Evolutionary conservation across 2,329 filamentous ascomycete species (phyloP).

Genomic region (Xenoacremonium recifei): DNA sequence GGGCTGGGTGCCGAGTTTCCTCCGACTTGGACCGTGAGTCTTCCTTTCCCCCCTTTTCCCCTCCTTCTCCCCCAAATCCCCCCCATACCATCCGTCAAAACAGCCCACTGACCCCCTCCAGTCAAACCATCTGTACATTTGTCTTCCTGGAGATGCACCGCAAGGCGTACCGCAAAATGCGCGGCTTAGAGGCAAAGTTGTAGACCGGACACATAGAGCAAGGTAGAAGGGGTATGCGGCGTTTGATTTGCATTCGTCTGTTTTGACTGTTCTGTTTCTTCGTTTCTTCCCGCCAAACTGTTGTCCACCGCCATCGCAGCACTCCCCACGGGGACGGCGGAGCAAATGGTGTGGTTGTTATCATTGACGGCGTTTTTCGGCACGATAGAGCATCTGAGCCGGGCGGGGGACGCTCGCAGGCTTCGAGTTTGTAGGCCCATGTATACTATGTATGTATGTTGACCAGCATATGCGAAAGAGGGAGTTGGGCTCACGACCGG

Average conservation of each 20-base stretch:
- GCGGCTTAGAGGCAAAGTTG: conserved; percentile 32
- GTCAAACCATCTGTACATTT: conserved; percentile 84
- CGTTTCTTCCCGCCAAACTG: too few species aligned
- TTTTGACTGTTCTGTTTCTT: too few species aligned
- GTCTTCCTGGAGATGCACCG: conserved; percentile 86
- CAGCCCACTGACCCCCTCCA: conserved; percentile 27
- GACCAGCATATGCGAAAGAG: conserved; percentile 2
- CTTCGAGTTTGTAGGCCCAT: conserved; percentile 10
- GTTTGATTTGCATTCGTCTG: conserved; percentile 20
- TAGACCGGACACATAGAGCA: conserved; percentile 19
- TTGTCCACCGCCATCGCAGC: too few species aligned
- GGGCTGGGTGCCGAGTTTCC: conserved; percentile 80
- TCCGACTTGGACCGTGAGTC: conserved; percentile 62
- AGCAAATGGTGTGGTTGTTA: conserved; percentile 13
- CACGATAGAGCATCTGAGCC: conserved; percentile 13
- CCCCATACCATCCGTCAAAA: not conserved
- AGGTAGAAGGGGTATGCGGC: conserved; percentile 17
- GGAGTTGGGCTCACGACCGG: too few species aligned
- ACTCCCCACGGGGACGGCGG: too few species aligned
- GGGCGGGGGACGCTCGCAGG: not conserved
- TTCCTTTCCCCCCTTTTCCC: not conserved
- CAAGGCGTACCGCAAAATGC: conserved; percentile 64
- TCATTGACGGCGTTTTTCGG: conserved; percentile 20
- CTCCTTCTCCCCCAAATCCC: too few species aligned
- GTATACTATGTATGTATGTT: conserved; percentile 3